phyloP scores from a whole-genome alignment of 2,329 filamentous ascomycete species.

The Diaporthe capsici region DNA sequence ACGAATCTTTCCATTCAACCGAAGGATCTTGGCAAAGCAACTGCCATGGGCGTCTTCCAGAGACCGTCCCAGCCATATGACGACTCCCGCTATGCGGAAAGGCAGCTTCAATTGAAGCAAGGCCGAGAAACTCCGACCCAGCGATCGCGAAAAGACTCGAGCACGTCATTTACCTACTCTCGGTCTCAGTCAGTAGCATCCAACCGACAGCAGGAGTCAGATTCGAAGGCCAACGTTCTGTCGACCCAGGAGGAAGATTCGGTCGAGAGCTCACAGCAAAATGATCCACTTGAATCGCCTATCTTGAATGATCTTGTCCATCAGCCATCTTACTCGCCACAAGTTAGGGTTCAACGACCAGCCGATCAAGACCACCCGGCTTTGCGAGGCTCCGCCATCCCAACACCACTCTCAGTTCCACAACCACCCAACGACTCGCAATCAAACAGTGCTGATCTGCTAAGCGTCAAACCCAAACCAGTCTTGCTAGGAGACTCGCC shows the following conservation, averaged over 20 bases:
- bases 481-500: constrained; percentile 76
- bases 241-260: constrained; percentile 51
- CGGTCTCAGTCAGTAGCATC: constrained; percentile 65
- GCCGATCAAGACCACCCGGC: constrained; percentile 69
- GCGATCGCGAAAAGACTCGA: constrained; percentile 61
- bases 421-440: constrained; percentile 46
- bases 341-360: constrained; percentile 60
- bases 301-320: constrained; percentile 42
- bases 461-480: constrained; percentile 44
- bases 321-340: constrained; percentile 49
- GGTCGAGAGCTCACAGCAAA: constrained; percentile 57
- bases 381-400: constrained; percentile 61
- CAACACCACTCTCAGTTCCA: constrained; percentile 58
- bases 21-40: constrained; percentile 85
- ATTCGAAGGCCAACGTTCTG: constrained; percentile 47
- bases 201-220: constrained; percentile 53
- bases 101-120: constrained; percentile 85
- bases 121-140: constrained; percentile 75
- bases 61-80: constrained; percentile 84
- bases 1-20: constrained; percentile 77
- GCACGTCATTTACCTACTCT: constrained; percentile 53
- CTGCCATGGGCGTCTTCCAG: constrained; percentile 74
- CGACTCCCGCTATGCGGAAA: constrained; percentile 86
- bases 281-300: constrained; percentile 57
- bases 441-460: constrained; percentile 45